Conservation (phyloP, 768 basidiomycete species). For the Termitomyces sp. region DNA sequence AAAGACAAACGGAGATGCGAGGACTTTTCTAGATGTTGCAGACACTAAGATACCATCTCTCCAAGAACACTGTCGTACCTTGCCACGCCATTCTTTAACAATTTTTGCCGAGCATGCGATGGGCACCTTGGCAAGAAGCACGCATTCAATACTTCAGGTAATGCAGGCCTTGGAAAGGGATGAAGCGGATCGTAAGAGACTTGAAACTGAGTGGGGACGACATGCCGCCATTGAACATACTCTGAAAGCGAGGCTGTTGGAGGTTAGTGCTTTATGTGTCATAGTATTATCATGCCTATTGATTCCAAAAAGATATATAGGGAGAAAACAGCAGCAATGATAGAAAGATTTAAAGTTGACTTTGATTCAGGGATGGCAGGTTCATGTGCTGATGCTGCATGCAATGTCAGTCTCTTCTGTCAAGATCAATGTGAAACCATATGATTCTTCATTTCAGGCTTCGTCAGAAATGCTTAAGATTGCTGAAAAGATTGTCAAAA, state of each 20-base stretch:
- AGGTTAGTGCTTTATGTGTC: background rate
- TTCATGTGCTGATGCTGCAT: background rate
- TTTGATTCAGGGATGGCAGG: background rate
- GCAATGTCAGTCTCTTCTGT: background rate
- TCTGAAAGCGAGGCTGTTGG: background rate
- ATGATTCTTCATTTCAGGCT: background rate
- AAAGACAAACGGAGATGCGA: background rate
- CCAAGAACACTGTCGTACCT: background rate
- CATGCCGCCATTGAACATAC: background rate
- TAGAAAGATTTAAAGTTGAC: background rate
- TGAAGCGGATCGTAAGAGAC: background rate
- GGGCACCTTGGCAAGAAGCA: background rate
- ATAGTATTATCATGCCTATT: background rate
- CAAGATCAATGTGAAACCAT: background rate
- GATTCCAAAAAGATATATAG: background rate
- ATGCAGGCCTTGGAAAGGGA: background rate
- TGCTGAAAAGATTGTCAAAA: background rate
- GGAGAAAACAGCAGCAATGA: background rate
- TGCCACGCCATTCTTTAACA: background rate
- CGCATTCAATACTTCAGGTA: background rate
- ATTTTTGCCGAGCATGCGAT: background rate
- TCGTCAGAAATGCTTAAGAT: background rate
- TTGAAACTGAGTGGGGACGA: background rate
- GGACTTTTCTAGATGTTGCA: background rate
- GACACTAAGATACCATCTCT: constrained; percentile 1